Evolutionary conservation across 352 stramenopile genomes (phyloP), one percentile per base, ranked within the genome.

Genomic region (Phytopythium chamaehyphon): DNA sequence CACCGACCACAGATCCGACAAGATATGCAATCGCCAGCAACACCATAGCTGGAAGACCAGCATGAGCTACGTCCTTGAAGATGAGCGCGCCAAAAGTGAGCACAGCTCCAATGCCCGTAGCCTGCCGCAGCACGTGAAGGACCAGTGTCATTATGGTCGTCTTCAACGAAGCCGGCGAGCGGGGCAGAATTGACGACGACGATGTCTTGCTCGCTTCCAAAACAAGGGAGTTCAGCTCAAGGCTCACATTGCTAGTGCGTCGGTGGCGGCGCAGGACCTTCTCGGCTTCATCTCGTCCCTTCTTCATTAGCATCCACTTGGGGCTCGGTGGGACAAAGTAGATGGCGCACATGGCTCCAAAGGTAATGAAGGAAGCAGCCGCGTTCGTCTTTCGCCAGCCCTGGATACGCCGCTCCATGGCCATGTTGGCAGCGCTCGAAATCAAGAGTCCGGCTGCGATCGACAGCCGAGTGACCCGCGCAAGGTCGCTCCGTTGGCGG

Each of bases 41-140:
- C 6, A 69, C 51, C 9, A 53, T 54, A 2, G 60, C 55, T 28
- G 63, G 57, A 33, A 73, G 55, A 26, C 64, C 64, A 4, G 55
- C 52, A 37, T 57, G 54, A 11, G 59, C 54, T 6, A 73, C 58
- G 26, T 76, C 54, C 45, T 72, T 60, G 38, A 82, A 76, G 8
- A 59, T 61, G 18, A 65, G 47, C 5, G 59, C 54, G 4, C 64
- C 64, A 37, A 69, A 69, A 0, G 53, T 64, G 50, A 73, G 61
- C 19, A 73, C 66, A 10, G 64, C 44, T 37, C 69, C 64, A 45
- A 73, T 64, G 23, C 60, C 51, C 39, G 31, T 48, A 2, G 55
- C 12, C 16, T 59, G 35, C 11, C 56, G 26, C 48, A 78, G 57
- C 22, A 71, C 31, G 31, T 63, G 43, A 3, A 78, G 26, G 8